Conservation (phyloP, 176 grass and related monocot genomes). For the Pharus latifolius region DNA sequence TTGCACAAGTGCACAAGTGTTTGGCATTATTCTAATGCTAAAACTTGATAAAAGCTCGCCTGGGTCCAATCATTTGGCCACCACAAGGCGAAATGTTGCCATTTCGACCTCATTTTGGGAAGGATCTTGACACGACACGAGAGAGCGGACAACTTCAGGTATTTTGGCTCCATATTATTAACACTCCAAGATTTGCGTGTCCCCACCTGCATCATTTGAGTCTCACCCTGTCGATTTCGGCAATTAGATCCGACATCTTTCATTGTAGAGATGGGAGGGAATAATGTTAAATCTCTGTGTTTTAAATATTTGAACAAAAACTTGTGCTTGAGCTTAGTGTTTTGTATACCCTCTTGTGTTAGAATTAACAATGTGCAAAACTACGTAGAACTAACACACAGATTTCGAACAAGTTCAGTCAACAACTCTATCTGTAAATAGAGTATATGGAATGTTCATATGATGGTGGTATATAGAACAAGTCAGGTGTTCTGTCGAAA, state of each 20-base stretch:
- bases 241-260: too few relatives aligned
- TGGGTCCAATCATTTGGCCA: constrained; percentile 6
- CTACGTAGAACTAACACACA: not conserved
- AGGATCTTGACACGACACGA: not conserved
- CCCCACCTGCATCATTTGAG: too few relatives aligned
- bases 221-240: too few relatives aligned
- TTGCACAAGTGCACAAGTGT: too few relatives aligned
- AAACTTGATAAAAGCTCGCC: not conserved
- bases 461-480: too few relatives aligned
- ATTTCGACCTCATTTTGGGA: not conserved
- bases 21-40: not conserved
- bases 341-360: not conserved
- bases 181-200: too few relatives aligned
- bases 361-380: not conserved
- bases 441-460: too few relatives aligned
- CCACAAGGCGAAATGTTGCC: not conserved
- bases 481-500: too few relatives aligned
- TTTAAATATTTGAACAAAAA: not conserved
- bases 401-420: not conserved
- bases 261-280: too few relatives aligned
- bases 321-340: not conserved
- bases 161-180: too few relatives aligned
- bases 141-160: not conserved
- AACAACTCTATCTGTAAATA: not conserved
- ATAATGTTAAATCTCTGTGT: too few relatives aligned